Evolutionary conservation across 176 grass and related monocot species (phyloP), one percentile per base, ranked within the genome.

Genomic region (Luzula sylvatica): DNA sequence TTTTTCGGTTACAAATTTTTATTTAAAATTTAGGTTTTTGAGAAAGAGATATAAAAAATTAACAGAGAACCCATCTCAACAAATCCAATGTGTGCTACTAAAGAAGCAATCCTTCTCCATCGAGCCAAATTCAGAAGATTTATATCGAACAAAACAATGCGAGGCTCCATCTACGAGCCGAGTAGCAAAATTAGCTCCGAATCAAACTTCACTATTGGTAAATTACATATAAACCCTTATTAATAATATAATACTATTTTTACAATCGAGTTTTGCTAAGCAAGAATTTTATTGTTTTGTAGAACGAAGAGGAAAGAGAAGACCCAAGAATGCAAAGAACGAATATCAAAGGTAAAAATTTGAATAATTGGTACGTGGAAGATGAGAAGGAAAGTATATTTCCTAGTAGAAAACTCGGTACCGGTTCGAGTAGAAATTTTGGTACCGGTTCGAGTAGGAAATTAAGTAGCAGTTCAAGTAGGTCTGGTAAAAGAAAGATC

Each of bases 171-270:
- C 81, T 5, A 61, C 70, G 8, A 95, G 77, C 41, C 78, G 53
- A 66, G 51, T 20, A 1, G n/a, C 66, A 14, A 11, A 28, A 25
- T 12, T 76, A 47, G 77, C 75, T 55, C 55, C 73, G n/a, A 82
- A 85, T 76, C 76, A 81, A 38, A 55, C 61, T 5, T 69, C 82
- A 61, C 23, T 49, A 18, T 23, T 18, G 72, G 88, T 94, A 94
- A 59, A 45, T 43, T 19, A 27, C 8, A 17, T 64, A 22, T 52
- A 32, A 5, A 15, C 20, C 29, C 32, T 47, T 25, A 17, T 55
- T 45, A n/a, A 17, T 28, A 25, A 11, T 2, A 18, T 15, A 55
- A 44, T 9, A 20, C 11, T 56, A 7, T 1, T 12, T 44, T 5
- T 23, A 4, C 15, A 1, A 1, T 11, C 58, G 9, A 27, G 46